phyloP scores from a whole-genome alignment of 1,284 basidiomycete genomes.

The Albatrellus sp. region DNA sequence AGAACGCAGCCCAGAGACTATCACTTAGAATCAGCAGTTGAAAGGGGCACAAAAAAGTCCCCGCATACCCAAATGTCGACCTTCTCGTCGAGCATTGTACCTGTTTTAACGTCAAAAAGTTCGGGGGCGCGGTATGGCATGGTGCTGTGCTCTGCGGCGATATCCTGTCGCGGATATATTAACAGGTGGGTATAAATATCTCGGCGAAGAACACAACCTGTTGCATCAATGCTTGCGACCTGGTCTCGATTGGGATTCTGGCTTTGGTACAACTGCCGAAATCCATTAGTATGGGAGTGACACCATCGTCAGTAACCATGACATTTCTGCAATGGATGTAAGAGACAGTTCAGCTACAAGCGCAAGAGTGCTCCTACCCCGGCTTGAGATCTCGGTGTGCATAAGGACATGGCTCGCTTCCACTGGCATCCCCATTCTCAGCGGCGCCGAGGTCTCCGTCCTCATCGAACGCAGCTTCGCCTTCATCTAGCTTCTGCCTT shows the following conservation, averaged over 20 bases:
- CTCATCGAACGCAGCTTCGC: constrained; percentile 62
- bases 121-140: constrained; percentile 96
- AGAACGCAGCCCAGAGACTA: constrained; percentile 89
- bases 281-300: constrained; percentile 90
- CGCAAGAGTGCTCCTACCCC: constrained; percentile 43
- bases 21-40: not conserved
- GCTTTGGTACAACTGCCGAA: constrained; percentile 86
- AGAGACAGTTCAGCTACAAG: not conserved
- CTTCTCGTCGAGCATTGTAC: constrained; percentile 77
- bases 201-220: constrained; percentile 36
- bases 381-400: constrained; percentile 97
- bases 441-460: constrained; percentile 51
- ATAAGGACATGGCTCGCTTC: constrained; percentile 64
- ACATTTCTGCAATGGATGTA: constrained; percentile 54
- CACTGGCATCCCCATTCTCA: constrained; percentile 20
- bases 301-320: constrained; percentile 88
- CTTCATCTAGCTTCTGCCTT: constrained; percentile 37
- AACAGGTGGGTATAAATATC: not conserved
- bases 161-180: constrained; percentile 42
- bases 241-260: constrained; percentile 64
- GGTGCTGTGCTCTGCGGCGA: constrained; percentile 89
- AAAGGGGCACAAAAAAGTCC: constrained; percentile 1
- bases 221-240: constrained; percentile 78
- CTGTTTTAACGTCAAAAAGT: constrained; percentile 91
- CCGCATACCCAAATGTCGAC: constrained; percentile 86